Evolutionary conservation across 1,284 basidiomycete species (phyloP), one percentile per base, ranked within the genome.

Genomic region (Boletus calvinii): DNA sequence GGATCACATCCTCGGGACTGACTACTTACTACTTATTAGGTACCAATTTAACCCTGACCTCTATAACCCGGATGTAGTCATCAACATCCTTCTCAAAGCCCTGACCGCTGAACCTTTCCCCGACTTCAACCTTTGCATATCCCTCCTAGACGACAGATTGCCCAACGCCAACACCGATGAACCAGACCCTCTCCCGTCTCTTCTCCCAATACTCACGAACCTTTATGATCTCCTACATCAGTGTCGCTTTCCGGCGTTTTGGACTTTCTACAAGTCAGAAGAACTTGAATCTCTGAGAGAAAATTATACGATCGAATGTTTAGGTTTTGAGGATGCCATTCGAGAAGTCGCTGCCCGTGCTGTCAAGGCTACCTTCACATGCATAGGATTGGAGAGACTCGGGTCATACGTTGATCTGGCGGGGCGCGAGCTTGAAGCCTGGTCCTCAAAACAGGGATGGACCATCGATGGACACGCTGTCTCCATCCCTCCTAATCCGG

Each of bases 41-140:
- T 97, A 97, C 74, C 95, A 98, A 69, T 98, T 98, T 77, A 98
- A 98, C 76, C 85, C 92, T 17, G 85, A 91, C 68, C 82, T 96
- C 40, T 92, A 92, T 74, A 95, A 95, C 74, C 86, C 92, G 8
- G 92, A 95, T 64, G 90, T 95, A 18, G 89, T 94, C 61, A 79
- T 96, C 72, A 92, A 96, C 76, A 92, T 98, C 69, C 89, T 98
- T 65, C 81, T 94, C 71, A 97, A 98, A 78, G 83, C 94, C 18
- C 81, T 98, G 51, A 85, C 89, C 29, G 81, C 85, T 2, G 78
- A 84, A 32, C 90, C 92, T 36, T 84, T 90, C 46, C 92, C 94
- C 55, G 95, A 98, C 70, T 98, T 95, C 75, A 90, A 90, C 68
- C 89, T 98, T 55, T 96, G 92, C 67, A 83, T 96, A 58, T 90